A percentile compares a stretch with the other conserved stretches of the same genome.
Conservation (phyloP, 306 rosid species). For the Hylodesmum podocarpum region DNA sequence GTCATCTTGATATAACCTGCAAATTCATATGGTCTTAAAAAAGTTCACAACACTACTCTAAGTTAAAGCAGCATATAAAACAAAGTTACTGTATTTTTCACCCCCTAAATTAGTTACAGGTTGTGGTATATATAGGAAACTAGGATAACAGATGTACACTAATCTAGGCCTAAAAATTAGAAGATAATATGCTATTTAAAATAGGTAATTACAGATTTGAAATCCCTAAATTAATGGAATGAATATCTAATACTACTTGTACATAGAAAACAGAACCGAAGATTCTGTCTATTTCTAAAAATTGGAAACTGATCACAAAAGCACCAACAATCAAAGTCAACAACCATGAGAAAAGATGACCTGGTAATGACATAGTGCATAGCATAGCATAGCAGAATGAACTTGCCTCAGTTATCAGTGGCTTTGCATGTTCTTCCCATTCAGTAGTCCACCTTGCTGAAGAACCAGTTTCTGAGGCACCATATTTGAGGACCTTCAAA, state of each 20-base stretch:
- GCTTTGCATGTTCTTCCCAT: constrained; percentile 95
- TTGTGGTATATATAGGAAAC: background rate
- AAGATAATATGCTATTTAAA: background rate
- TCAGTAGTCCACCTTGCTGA: constrained; percentile 78
- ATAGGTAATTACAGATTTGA: background rate
- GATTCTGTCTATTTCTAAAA: background rate
- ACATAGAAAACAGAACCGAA: background rate
- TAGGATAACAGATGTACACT: background rate
- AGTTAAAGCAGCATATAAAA: background rate
- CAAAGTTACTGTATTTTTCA: background rate
- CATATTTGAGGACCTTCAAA: constrained; percentile 56
- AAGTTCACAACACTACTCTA: background rate
- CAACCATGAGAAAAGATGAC: background rate
- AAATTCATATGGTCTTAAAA: constrained; percentile 17
- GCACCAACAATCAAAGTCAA: background rate
- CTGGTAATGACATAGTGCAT: background rate
- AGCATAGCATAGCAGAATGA: constrained; percentile 21
- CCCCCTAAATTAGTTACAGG: background rate
- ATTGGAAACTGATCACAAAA: background rate
- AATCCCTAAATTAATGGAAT: background rate
- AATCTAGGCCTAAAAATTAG: background rate
- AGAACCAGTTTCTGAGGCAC: constrained; percentile 66
- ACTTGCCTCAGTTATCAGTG: constrained; percentile 73
- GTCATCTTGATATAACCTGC: constrained; percentile 46
- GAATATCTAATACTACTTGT: background rate